Percentiles rank a stretch among this genome's conserved stretches.
Evolutionary conservation across 2,329 filamentous ascomycete species (phyloP).

Genomic region (Sarocladiaceae sp.): DNA sequence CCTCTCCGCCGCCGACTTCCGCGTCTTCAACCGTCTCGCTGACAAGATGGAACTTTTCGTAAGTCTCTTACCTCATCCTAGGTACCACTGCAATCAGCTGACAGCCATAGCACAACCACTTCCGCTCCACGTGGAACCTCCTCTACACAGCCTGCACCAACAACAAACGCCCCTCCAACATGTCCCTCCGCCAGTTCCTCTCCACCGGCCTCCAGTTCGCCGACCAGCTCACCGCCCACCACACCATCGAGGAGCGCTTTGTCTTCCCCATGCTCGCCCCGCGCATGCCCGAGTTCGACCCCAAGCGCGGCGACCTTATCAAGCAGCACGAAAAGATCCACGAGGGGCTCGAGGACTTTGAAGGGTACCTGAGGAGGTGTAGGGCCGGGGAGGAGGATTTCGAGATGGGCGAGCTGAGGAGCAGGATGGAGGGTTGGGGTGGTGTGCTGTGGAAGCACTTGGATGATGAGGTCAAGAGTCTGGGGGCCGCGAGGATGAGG

Average conservation of each 20-base stretch:
- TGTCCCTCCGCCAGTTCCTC: conserved; percentile 66
- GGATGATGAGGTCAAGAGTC: conserved; percentile 72
- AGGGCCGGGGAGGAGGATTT: conserved; percentile 55
- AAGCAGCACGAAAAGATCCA: conserved; percentile 77
- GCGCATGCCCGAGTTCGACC: conserved; percentile 71
- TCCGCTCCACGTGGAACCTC: conserved; percentile 66
- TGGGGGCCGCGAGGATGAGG: conserved; percentile 84
- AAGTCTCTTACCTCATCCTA: conserved; percentile 22
- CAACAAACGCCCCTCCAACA: conserved; percentile 51
- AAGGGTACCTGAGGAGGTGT: conserved; percentile 59
- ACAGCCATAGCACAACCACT: conserved; percentile 60
- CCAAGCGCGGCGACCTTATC: conserved; percentile 51
- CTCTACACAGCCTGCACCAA: conserved; percentile 60
- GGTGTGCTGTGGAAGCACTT: conserved; percentile 75
- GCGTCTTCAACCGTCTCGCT: conserved; percentile 64
- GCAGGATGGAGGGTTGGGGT: conserved; percentile 71
- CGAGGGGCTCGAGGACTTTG: conserved; percentile 61
- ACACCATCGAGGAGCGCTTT: conserved; percentile 74
- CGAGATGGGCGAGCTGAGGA: conserved; percentile 53
- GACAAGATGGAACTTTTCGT: conserved; percentile 71
- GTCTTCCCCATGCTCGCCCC: conserved; percentile 72
- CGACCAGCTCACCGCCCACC: conserved; percentile 66
- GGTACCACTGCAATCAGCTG: neutral
- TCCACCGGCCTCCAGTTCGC: conserved; percentile 62
- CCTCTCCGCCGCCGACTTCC: conserved; percentile 60